Conservation (phyloP, 192 early-diverging fungal genomes). For the Chytriomyces hyalinus region DNA sequence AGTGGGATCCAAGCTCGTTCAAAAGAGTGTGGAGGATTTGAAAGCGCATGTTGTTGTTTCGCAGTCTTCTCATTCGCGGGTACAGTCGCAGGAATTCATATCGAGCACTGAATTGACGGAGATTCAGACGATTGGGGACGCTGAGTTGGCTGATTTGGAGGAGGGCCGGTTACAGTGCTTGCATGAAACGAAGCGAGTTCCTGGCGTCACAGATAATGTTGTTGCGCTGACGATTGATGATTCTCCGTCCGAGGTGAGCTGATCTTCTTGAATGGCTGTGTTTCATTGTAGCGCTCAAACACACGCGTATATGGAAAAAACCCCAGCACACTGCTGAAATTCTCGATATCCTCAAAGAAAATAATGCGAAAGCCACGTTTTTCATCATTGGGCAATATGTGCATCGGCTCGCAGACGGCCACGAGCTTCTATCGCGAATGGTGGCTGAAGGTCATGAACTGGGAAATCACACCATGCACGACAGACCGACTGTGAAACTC, state of each 20-base stretch:
- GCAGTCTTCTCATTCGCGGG: not conserved
- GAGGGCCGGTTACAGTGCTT: not conserved
- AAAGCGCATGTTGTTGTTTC: too few species aligned
- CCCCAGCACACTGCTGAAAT: constrained; percentile 29
- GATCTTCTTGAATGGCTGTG: not conserved
- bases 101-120: not conserved
- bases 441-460: constrained; percentile 41
- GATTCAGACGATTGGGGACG: not conserved
- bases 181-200: constrained; percentile 1
- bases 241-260: constrained; percentile 13
- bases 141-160: not conserved
- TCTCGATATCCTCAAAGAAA: constrained; percentile 35
- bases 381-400: constrained; percentile 34
- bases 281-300: not conserved
- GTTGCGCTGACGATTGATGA: constrained; percentile 35
- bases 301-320: too few species aligned
- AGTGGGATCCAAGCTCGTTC: not conserved
- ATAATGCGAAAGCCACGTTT: constrained; percentile 34
- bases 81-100: not conserved
- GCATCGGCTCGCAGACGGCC: constrained; percentile 3
- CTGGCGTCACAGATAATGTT: constrained; percentile 16
- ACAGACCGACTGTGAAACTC: constrained; percentile 34
- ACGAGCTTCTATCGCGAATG: constrained; percentile 25
- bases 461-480: constrained; percentile 38
- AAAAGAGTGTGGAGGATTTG: not conserved